A percentile compares a stretch with the other conserved stretches of the same genome.
phyloP scores from a whole-genome alignment of 345 rosid species.

The Bruguiera parviflora region DNA sequence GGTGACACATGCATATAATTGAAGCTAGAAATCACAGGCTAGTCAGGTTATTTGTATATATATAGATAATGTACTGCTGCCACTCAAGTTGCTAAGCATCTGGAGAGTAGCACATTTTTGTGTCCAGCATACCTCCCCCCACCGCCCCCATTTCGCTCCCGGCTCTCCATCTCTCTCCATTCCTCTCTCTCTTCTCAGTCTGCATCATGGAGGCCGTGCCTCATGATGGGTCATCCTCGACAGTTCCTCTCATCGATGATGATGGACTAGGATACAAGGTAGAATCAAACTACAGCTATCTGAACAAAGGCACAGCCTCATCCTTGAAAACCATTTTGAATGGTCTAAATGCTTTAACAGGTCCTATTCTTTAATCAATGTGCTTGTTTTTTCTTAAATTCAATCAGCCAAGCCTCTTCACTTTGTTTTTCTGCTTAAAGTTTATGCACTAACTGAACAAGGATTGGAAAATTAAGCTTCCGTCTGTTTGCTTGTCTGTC shows the following conservation, averaged over 20 bases:
- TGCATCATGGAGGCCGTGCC: constrained; percentile 3
- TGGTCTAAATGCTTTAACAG: constrained; percentile 70
- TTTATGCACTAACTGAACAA: neutral
- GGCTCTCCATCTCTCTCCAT: no score
- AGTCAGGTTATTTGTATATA: no score
- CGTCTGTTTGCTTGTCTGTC: neutral
- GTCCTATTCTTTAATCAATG: constrained; percentile 21
- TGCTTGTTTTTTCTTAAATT: neutral
- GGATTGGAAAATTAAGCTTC: neutral
- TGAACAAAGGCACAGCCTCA: constrained; percentile 29
- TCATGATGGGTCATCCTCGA: constrained; percentile 2
- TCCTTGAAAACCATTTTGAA: constrained; percentile 56
- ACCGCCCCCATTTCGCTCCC: neutral
- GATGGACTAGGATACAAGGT: constrained; percentile 6
- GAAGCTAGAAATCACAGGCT: no score
- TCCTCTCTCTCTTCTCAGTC: neutral
- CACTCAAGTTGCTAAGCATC: no score
- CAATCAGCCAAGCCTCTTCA: no score
- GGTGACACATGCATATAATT: no score
- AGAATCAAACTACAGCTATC: constrained; percentile 16
- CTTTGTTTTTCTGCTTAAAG: neutral
- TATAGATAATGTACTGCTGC: no score
- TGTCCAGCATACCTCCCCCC: neutral
- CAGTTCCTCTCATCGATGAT: constrained; percentile 20
- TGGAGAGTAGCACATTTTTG: neutral